These are phyloP conservation scores for Pseudopyrenochaeta lycopersici DNA, from an alignment of 2,329 filamentous ascomycete species.

Conservation along the genomic window DNA sequence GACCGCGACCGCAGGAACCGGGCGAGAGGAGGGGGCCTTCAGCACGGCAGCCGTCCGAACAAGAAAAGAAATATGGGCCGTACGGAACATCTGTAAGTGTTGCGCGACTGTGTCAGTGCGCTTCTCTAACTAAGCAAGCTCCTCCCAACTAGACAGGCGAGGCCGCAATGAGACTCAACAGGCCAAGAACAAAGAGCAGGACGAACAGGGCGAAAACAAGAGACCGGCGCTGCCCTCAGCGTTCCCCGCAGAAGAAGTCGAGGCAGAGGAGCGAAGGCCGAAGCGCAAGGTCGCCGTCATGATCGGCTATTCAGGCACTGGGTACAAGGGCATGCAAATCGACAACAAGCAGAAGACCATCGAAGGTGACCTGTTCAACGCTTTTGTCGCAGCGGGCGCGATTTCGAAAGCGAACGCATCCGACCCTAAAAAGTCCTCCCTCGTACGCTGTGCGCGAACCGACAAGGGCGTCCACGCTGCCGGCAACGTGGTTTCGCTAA, in stretches of 20 bases:
- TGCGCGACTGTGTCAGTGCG: conserved; percentile 10
- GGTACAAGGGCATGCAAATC: conserved; percentile 98
- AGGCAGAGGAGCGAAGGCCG: conserved; percentile 82
- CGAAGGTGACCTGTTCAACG: conserved; percentile 92
- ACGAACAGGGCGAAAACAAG: conserved; percentile 45
- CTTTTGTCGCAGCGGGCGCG: conserved; percentile 88
- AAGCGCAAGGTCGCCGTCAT: conserved; percentile 97
- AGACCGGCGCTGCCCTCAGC: conserved; percentile 64
- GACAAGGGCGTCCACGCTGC: conserved; percentile 98
- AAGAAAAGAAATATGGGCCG: conserved; percentile 74
- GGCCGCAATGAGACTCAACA: conserved; percentile 54
- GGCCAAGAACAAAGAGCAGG: conserved; percentile 48
- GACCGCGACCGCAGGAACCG: conserved; percentile 33
- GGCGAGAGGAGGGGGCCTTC: conserved; percentile 45
- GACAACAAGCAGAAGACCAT: conserved; percentile 83
- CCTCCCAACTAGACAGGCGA: conserved; percentile 58
- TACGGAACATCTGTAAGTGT: conserved; percentile 69
- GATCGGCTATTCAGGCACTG: conserved; percentile 94
- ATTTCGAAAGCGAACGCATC: conserved; percentile 97
- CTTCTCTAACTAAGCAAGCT: conserved; percentile 55
- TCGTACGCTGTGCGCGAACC: conserved; percentile 92
- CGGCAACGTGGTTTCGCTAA: conserved; percentile 93
- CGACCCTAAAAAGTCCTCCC: conserved; percentile 94
- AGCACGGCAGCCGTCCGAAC: conserved; percentile 54
- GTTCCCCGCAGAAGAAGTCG: conserved; percentile 83